Base-by-base conservation (phyloP, 139 green algal genomes). In the Chlorella sorokiniana region DNA sequence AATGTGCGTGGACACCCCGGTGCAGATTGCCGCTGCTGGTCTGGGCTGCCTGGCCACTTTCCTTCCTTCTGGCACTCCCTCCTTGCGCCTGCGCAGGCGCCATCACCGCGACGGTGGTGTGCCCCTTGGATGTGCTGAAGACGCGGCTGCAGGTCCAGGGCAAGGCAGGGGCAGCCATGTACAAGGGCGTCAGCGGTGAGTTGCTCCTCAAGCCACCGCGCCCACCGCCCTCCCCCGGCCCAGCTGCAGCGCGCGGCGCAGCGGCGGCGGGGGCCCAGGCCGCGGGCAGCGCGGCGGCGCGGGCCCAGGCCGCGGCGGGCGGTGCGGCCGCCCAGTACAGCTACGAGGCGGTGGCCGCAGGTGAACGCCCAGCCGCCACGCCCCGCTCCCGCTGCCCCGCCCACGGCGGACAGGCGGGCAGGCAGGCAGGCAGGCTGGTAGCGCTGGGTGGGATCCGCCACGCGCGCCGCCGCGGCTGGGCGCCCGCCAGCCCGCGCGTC, bases 71-170 rank as follows among this genome's bases (percentile, higher is more conserved):
- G 14, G 11, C 48, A 25, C 48, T 16, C 48, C 48, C 48, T 16
- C 48, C 48, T 56, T 11, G 14, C 16, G 16, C 16, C 48, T 56
- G 48, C 48, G 78, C 89, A 94, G 94, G 95, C 23, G 90, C 89
- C 1, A 79, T 97, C 9, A 97, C 96, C 4, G 96, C 96, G 3
- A 94, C 92, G 10, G 95, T 99, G 83, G 96, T 99, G 8, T 98
- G 96, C 78, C 97, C 97, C 0, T 83, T 99, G 64, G 97, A 99
- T 76, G 97, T 99, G 2, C 82, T 99, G 2, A 99, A 99, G 81
- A 99, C 96, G 14, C 88, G 96, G 29, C 78, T 99, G 76, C 97
- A 99, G 82, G 94, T 99, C 18, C 91, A 97, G 81, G 72, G 81
- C 51, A 75, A 83, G 88, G 52, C 71, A 33, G 27, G 33, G 23